Evolutionary conservation across 805 yeast genomes (phyloP).

Genomic region (Metschnikowia corniflorae): DNA sequence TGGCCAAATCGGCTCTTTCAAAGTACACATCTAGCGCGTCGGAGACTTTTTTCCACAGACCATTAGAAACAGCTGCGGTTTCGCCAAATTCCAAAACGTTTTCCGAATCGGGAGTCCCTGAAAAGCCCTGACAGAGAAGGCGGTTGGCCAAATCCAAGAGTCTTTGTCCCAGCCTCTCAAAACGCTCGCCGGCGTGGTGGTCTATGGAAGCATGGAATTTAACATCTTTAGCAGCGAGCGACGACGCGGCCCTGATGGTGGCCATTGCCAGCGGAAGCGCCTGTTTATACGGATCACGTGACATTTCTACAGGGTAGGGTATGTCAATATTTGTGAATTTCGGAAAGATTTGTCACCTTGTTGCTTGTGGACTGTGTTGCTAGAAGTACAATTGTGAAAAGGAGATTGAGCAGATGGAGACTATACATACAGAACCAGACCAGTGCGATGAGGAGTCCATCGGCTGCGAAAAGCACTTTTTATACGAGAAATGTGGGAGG

Average conservation of each 20-base stretch:
- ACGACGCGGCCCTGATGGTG: constrained; percentile 51
- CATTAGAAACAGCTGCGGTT: constrained; percentile 38
- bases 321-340: no score
- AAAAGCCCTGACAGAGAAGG: constrained; percentile 34
- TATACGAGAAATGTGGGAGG: no score
- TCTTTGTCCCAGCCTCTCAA: constrained; percentile 40
- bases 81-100: constrained; percentile 32
- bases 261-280: constrained; percentile 6
- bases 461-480: no score
- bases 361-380: no score
- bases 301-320: constrained; percentile 3
- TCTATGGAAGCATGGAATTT: constrained; percentile 68
- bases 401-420: no score
- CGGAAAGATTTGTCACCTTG: no score
- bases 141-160: constrained; percentile 46
- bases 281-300: constrained; percentile 5
- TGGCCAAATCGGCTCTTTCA: constrained; percentile 71
- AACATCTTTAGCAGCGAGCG: constrained; percentile 77
- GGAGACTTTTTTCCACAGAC: constrained; percentile 60
- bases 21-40: constrained; percentile 64
- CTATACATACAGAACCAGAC: no score
- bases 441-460: no score
- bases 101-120: constrained; percentile 16
- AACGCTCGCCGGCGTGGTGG: constrained; percentile 33
- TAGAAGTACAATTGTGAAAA: no score